Percentiles rank a stretch among this genome's conserved stretches.
phyloP scores from a whole-genome alignment of 495 filamentous ascomycete species.

The Aspergillus panamensis region DNA sequence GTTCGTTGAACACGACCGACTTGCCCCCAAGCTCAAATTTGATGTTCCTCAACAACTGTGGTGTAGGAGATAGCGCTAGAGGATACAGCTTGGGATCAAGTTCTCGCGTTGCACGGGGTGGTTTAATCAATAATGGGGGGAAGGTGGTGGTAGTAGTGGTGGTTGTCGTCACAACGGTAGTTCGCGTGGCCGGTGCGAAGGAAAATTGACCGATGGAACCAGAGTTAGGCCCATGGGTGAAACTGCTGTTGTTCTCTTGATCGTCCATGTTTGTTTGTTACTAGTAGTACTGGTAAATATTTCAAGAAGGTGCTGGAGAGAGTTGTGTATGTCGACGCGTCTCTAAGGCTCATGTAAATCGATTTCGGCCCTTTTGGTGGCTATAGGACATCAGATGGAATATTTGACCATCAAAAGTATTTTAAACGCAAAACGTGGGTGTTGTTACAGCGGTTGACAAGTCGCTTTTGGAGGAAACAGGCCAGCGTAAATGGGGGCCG shows the following conservation, averaged over 20 bases:
- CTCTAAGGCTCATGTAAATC: slow-evolving; percentile 16
- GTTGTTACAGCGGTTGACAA: slow-evolving; percentile 9
- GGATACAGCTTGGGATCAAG: slow-evolving; percentile 89
- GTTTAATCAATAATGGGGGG: slow-evolving; percentile 74
- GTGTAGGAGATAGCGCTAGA: slow-evolving; percentile 76
- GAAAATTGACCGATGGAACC: slow-evolving; percentile 60
- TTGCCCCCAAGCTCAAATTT: slow-evolving; percentile 67
- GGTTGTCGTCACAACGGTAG: slow-evolving; percentile 84
- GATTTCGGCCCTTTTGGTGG: slow-evolving; percentile 15
- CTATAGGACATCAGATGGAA: slow-evolving; percentile 19
- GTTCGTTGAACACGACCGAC: slow-evolving; percentile 64
- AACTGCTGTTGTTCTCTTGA: slow-evolving; percentile 19
- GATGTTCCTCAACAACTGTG: slow-evolving; percentile 66
- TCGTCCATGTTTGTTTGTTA: slow-evolving; percentile 34
- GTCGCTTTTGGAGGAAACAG: slow-evolving; percentile 11
- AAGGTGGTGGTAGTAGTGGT: slow-evolving; percentile 90
- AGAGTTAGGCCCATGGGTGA: slow-evolving; percentile 23
- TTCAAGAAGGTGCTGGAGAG: slow-evolving; percentile 15
- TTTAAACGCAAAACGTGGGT: neutral
- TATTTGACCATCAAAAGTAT: neutral
- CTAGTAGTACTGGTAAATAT: slow-evolving; percentile 9
- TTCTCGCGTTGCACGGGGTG: slow-evolving; percentile 66
- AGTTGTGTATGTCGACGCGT: slow-evolving; percentile 23
- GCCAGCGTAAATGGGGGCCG: slow-evolving; percentile 22
- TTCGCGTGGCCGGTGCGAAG: slow-evolving; percentile 68